Percentiles rank a stretch among this genome's conserved stretches.
Evolutionary conservation across 345 rosid species (phyloP).

Genomic region (Erysimum cheiranthoides): DNA sequence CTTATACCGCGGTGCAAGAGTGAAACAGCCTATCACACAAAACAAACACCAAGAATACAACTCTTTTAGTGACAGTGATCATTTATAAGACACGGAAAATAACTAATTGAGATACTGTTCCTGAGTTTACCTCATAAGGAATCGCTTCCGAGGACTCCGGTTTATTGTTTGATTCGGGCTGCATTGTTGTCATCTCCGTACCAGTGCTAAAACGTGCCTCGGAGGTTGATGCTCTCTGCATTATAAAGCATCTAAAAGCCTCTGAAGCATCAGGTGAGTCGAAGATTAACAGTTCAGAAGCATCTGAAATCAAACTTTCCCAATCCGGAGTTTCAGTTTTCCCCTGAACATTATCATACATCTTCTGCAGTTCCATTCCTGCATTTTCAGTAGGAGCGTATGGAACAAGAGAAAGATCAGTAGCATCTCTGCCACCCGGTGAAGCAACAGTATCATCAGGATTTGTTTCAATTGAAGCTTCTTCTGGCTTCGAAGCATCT

Average conservation of each 20-base stretch:
- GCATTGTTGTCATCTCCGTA: conserved; percentile 39
- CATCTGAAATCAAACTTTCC: conserved; percentile 59
- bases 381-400: conserved; percentile 42
- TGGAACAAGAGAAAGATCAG: conserved; percentile 50
- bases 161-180: conserved; percentile 30
- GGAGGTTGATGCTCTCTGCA: conserved; percentile 61
- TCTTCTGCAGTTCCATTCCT: conserved; percentile 42
- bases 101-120: neutral
- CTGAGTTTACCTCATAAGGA: conserved; percentile 37
- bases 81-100: conserved; percentile 4
- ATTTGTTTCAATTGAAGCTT: conserved; percentile 52
- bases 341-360: conserved; percentile 46
- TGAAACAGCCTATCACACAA: conserved; percentile 57
- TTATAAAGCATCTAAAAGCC: conserved; percentile 65
- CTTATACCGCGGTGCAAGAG: conserved; percentile 83
- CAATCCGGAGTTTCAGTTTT: conserved; percentile 58
- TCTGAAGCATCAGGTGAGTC: conserved; percentile 70
- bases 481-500: conserved; percentile 48
- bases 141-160: conserved; percentile 18
- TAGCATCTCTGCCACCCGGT: conserved; percentile 23
- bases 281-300: conserved; percentile 61
- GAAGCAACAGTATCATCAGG: conserved; percentile 53
- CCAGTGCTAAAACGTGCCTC: conserved; percentile 42
- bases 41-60: conserved; percentile 19
- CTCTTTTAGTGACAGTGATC: conserved; percentile 5